Conservation (phyloP, 345 rosid genomes). For the Barbarea vulgaris region DNA sequence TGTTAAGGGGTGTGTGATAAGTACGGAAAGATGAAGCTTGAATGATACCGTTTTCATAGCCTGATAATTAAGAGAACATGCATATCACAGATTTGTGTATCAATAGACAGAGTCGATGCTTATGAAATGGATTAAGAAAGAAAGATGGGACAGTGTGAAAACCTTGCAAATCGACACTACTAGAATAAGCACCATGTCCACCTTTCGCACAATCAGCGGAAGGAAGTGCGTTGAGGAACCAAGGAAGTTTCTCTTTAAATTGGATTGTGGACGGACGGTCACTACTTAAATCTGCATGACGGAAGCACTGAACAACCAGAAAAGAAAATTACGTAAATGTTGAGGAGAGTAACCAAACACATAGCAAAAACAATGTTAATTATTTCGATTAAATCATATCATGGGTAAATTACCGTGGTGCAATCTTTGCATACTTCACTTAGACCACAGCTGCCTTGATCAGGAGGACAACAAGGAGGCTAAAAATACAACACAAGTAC, state of each 20-base stretch:
- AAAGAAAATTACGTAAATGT: not conserved
- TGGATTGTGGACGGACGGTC: constrained; percentile 88
- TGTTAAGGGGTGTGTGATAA: constrained; percentile 92
- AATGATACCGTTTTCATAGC: constrained; percentile 71
- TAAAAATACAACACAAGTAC: constrained; percentile 39
- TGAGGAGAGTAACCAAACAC: not conserved
- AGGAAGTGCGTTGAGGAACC: constrained; percentile 93
- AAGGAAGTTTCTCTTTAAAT: constrained; percentile 91
- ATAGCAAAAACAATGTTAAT: not conserved
- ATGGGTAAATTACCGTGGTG: constrained; percentile 71
- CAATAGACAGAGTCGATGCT: not conserved
- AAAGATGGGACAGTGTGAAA: constrained; percentile 15
- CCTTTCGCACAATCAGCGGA: constrained; percentile 99
- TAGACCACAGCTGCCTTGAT: constrained; percentile 58
- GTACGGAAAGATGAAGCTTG: constrained; percentile 98
- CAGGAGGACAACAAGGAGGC: constrained; percentile 90
- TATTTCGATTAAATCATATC: not conserved
- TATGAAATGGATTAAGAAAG: not conserved
- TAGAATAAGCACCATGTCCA: constrained; percentile 96
- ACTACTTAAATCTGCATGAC: constrained; percentile 76
- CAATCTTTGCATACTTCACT: constrained; percentile 91
- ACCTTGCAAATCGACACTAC: constrained; percentile 89
- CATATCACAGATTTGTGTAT: constrained; percentile 1
- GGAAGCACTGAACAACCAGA: constrained; percentile 78
- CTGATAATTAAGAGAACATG: constrained; percentile 44